Evolutionary conservation across 2,329 filamentous ascomycete genomes (phyloP).

Genomic region (Dactylella cylindrospora): DNA sequence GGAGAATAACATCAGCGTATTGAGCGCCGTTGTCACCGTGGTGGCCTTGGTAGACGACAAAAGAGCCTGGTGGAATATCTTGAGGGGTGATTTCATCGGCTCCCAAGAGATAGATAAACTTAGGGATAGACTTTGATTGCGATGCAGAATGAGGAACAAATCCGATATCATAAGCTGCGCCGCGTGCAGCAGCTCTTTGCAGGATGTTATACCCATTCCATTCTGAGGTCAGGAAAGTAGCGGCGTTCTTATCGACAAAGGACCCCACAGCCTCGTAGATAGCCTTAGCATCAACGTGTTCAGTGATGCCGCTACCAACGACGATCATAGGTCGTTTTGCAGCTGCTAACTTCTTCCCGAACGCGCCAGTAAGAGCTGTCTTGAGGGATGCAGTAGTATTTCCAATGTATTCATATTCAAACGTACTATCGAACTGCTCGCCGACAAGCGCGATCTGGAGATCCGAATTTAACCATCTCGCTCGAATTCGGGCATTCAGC

Average conservation of each 20-base stretch:
- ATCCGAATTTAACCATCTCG: slow-evolving; percentile 95
- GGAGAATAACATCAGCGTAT: slow-evolving; percentile 89
- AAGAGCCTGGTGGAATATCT: slow-evolving; percentile 92
- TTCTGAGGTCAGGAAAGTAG: slow-evolving; percentile 81
- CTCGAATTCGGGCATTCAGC: slow-evolving; percentile 92
- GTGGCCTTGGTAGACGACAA: slow-evolving; percentile 96
- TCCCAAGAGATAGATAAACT: slow-evolving; percentile 95
- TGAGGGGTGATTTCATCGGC: slow-evolving; percentile 84
- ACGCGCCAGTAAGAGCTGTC: slow-evolving; percentile 77
- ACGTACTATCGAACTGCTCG: slow-evolving; percentile 88
- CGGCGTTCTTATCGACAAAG: slow-evolving; percentile 90
- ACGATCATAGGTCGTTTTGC: slow-evolving; percentile 97
- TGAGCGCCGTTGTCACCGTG: slow-evolving; percentile 93
- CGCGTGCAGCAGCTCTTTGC: slow-evolving; percentile 86
- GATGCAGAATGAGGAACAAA: slow-evolving; percentile 82
- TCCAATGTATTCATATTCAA: slow-evolving; percentile 91
- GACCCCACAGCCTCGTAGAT: slow-evolving; percentile 87
- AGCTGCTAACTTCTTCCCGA: slow-evolving; percentile 85
- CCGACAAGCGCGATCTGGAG: slow-evolving; percentile 90
- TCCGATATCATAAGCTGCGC: slow-evolving; percentile 91
- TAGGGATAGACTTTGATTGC: slow-evolving; percentile 81
- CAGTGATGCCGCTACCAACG: slow-evolving; percentile 85
- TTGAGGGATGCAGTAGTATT: slow-evolving; percentile 77
- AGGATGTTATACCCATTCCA: slow-evolving; percentile 99
- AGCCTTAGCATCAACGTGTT: slow-evolving; percentile 86